Percentiles rank a stretch among this genome's conserved stretches.
phyloP scores from a whole-genome alignment of 192 early-diverging fungal species.

The Entophlyctis luteolus region DNA sequence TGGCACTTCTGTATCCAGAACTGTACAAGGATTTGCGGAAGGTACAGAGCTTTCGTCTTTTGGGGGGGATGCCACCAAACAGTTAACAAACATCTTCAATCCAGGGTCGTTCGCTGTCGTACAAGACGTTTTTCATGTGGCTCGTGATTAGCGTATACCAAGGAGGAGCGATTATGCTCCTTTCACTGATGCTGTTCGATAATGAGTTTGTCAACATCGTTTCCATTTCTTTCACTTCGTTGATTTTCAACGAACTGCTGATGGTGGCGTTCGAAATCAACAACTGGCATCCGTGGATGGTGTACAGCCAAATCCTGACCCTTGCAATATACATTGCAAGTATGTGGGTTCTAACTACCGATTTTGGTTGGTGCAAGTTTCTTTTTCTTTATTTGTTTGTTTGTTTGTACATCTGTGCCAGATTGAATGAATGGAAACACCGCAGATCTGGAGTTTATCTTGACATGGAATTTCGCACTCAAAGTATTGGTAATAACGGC shows the following conservation, averaged over 20 bases:
- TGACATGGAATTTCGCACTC: slow-evolving; percentile 81
- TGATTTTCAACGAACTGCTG: slow-evolving; percentile 90
- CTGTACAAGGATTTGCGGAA: slow-evolving; percentile 92
- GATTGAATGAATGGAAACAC: no score
- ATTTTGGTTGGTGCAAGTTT: slow-evolving; percentile 71
- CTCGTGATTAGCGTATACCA: slow-evolving; percentile 92
- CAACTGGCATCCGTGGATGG: slow-evolving; percentile 91
- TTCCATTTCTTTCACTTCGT: slow-evolving; percentile 88
- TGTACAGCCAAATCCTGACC: slow-evolving; percentile 77
- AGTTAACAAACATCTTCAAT: no score
- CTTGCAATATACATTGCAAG: slow-evolving; percentile 80
- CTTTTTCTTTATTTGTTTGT: not conserved
- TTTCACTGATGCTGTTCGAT: slow-evolving; percentile 91
- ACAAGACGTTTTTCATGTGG: slow-evolving; percentile 93
- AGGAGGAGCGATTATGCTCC: slow-evolving; percentile 91
- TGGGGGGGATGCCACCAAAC: no score
- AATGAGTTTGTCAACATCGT: slow-evolving; percentile 93
- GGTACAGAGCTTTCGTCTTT: slow-evolving; percentile 22
- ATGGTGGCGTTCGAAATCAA: slow-evolving; percentile 94
- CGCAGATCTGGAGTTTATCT: slow-evolving; percentile 77
- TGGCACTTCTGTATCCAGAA: slow-evolving; percentile 87
- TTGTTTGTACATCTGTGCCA: no score
- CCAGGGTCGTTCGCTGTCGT: slow-evolving; percentile 81
- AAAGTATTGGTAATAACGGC: slow-evolving; percentile 86
- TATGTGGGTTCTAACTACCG: slow-evolving; percentile 82